Evolutionary conservation across 179 eudicot species (phyloP).

Genomic region (Spergularia azorica): DNA sequence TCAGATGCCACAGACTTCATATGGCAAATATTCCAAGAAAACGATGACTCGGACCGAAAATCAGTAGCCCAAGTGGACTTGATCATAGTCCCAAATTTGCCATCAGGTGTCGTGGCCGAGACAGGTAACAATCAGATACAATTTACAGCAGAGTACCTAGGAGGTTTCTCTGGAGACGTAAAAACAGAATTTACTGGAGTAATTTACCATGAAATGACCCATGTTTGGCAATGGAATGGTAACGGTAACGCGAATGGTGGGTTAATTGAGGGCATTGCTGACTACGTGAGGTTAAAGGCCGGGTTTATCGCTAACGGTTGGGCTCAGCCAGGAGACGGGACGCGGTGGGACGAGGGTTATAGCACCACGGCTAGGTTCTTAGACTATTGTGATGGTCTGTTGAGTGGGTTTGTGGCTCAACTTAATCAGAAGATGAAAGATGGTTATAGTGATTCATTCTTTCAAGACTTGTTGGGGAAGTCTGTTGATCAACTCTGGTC

Average conservation of each 20-base stretch:
- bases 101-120: constrained; percentile 25
- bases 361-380: constrained; percentile 31
- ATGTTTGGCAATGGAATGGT: constrained; percentile 68
- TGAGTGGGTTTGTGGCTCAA: constrained; percentile 28
- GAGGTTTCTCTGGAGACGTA: constrained; percentile 30
- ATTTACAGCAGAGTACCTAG: constrained; percentile 29
- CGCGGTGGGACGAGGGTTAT: constrained; percentile 18
- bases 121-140: constrained; percentile 35
- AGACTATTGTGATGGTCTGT: constrained; percentile 29
- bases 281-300: constrained; percentile 28
- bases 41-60: no score
- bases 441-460: constrained; percentile 30
- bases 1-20: not conserved
- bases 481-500: constrained; percentile 27
- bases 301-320: constrained; percentile 5
- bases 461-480: constrained; percentile 32
- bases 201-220: constrained; percentile 57
- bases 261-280: constrained; percentile 61
- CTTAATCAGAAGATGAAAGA: constrained; percentile 32
- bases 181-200: constrained; percentile 47
- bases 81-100: constrained; percentile 36
- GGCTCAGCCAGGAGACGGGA: constrained; percentile 27
- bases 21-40: not conserved
- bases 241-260: constrained; percentile 43
- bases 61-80: constrained; percentile 33